Base-by-base conservation (phyloP, 805 yeast genomes). In the Candida boleticola region DNA sequence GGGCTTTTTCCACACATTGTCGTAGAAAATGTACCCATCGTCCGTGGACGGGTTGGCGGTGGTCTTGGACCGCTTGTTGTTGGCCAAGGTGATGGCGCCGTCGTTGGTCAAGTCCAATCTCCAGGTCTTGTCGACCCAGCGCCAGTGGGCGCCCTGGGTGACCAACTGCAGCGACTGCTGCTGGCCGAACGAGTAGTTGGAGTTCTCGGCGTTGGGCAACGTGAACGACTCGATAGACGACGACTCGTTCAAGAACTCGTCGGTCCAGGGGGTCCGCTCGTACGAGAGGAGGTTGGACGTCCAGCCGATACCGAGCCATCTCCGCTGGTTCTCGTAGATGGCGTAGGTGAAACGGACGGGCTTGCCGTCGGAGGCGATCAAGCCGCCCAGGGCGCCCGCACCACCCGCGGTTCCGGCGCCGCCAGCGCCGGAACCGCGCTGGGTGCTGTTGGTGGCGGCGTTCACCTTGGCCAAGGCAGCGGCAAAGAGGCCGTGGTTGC, bases 231-330 rank as follows among this genome's bases (percentile, higher is more conserved):
- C 93, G 16, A 90, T 83, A 6, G 89, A 72, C 4, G 85, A 80
- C 1, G 88, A 77, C 58, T 89, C 96, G 61, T 90, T 92, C 48
- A 89, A 70, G 57, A 89, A 90, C 61, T 90, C 97, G 60, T 92
- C 99, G 0, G 98, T 90, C 97, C 98, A 92, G 3, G 98, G 84
- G 0, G 96, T 83, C 58, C 99, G 77, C 65, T 92, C 99, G 58
- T 92, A 92, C 38, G 95, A 83, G 47, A 93, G 73, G 58, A 93
- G 73, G 57, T 89, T 89, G 13, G 95, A 74, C 0, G 98, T 92
- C 99, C 99, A 92, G 10, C 99, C 99, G 53, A 92, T 87, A 11
- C 97, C 98, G 30, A 92, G 73, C 99, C 99, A 92, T 54, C 95
- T 82, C 57, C 99, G 80, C 68, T 92, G 98, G 61, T 92, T 92